Base-by-base conservation (phyloP, 805 yeast genomes). In the Candida schatavii region DNA sequence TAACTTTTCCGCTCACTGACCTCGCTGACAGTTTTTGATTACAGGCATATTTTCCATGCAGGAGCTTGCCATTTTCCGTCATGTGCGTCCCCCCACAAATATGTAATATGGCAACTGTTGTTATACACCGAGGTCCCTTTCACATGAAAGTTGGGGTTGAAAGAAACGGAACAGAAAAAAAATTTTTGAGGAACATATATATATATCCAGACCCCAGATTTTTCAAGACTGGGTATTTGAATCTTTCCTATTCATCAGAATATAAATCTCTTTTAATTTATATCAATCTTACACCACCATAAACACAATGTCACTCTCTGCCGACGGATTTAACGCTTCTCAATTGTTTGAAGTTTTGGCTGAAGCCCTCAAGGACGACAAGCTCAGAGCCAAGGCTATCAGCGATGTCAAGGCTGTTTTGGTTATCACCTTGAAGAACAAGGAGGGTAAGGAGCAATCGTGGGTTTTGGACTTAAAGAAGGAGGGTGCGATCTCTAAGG, bases 391-490 rank as follows among this genome's bases (percentile, higher is more conserved):
- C 53, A 61, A 67, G 56, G 74, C 75, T 42, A 59, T 72, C 46
- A 42, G 54, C 39, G 72, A 68, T 31, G 81, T 86, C 55, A 75
- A 79, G 54, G 81, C 87, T 26, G 64, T 75, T 26, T 79, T 87
- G 45, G 78, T 75, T 35, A 82, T 87, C 62, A 80, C 83, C 50
- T 72, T 86, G 54, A 79, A 77, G 66, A 80, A 80, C 71, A 76
- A 76, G 56, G 77, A 70, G 41, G 78, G 80, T 46, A 71, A 79
- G 58, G 70, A 74, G 40, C 75, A 74, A 53, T 66, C 83, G 4
- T 86, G 90, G 90, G 54, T 67, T 41, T 67, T 86, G 44, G 90
- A 86, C 57, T 75, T 83, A 48, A 83, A 83, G 68, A 66, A 77
- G 32, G 64, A 66, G 10, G 90, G 89, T 38, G 51, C 66, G 9